phyloP scores from a whole-genome alignment of 257 asterid genomes.

The Solanum etuberosum region DNA sequence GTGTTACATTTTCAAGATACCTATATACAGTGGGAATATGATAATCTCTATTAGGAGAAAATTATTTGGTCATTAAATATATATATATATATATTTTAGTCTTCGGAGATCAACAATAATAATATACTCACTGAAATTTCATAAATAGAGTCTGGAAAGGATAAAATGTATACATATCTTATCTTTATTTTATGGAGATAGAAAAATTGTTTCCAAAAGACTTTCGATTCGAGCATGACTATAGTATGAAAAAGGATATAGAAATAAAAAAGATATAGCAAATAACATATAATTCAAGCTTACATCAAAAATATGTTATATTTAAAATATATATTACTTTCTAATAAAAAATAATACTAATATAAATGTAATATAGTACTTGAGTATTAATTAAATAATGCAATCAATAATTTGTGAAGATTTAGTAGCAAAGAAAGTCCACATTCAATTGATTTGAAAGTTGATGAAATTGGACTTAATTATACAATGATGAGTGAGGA shows the following conservation, averaged over 20 bases:
- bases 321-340: background rate
- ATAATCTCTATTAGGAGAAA: slow-evolving; percentile 13
- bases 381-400: background rate
- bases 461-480: background rate
- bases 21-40: background rate
- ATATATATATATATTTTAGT: background rate
- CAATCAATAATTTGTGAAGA: background rate
- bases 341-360: background rate
- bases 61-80: slow-evolving; percentile 15
- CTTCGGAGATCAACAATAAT: background rate
- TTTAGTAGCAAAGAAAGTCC: background rate
- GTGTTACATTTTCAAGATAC: slow-evolving; percentile 43
- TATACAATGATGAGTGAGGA: background rate
- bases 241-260: background rate
- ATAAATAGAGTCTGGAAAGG: background rate
- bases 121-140: background rate
- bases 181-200: too few species aligned
- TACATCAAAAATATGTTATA: background rate
- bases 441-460: background rate
- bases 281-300: background rate
- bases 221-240: too few species aligned
- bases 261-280: background rate
- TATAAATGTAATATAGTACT: background rate
- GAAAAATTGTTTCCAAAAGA: background rate
- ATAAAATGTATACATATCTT: background rate